Evolutionary conservation across 1,139 yeast genomes (phyloP).

Genomic region (Diutina siamensis): DNA sequence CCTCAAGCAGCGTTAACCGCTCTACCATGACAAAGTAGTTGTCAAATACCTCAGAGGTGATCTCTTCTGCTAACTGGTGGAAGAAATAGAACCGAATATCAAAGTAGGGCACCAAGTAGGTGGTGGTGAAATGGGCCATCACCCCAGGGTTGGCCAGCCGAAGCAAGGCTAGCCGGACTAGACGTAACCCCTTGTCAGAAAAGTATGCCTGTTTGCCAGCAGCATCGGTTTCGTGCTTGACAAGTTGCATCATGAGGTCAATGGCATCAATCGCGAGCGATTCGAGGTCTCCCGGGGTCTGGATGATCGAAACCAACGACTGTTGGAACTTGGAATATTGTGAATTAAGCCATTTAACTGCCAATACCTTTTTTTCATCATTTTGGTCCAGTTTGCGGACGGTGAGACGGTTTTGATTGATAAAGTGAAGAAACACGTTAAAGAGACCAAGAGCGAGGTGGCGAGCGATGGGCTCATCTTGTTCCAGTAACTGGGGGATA

Average conservation of each 20-base stretch:
- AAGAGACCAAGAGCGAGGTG: conserved; percentile 40
- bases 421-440: conserved; percentile 46
- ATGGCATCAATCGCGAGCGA: conserved; percentile 50
- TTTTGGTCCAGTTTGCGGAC: conserved; percentile 9
- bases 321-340: conserved; percentile 40
- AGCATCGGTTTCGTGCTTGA: conserved; percentile 48
- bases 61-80: conserved; percentile 17
- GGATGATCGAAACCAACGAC: conserved; percentile 8
- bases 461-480: conserved; percentile 27
- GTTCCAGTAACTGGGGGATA: conserved; percentile 12
- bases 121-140: conserved; percentile 31
- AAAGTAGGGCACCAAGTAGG: conserved; percentile 25
- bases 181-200: conserved; percentile 45
- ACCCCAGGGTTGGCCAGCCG: conserved; percentile 26
- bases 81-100: conserved; percentile 62
- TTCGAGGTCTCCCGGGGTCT: conserved; percentile 23
- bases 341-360: conserved; percentile 52
- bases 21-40: conserved; percentile 30
- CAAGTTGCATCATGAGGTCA: conserved; percentile 50
- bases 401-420: conserved; percentile 37
- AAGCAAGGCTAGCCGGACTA: conserved; percentile 35
- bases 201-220: conserved; percentile 25
- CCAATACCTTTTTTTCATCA: conserved; percentile 35
- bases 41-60: conserved; percentile 18
- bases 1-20: conserved; percentile 15